Percentiles rank a stretch among this genome's conserved stretches.
Conservation (phyloP, 345 rosid species). For the Populus davidiana region DNA sequence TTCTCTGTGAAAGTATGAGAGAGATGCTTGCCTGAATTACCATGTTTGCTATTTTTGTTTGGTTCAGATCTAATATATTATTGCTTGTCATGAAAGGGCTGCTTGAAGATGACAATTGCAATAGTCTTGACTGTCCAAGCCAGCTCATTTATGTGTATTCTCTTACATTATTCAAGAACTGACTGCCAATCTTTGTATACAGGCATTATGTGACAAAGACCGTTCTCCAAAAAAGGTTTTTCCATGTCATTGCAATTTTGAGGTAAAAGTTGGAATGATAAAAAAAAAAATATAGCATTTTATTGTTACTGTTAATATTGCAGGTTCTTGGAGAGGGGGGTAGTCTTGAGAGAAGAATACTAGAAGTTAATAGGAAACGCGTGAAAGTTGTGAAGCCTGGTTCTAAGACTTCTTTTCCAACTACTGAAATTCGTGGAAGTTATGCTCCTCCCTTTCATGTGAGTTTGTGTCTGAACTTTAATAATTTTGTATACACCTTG, state of each 20-base stretch:
- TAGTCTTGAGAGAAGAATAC: slow-evolving; percentile 79
- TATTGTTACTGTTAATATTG: slow-evolving; percentile 14
- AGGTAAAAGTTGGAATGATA: not conserved
- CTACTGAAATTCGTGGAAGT: slow-evolving; percentile 90
- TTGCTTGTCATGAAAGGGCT: not conserved
- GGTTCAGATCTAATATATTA: not conserved
- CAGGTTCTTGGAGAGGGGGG: slow-evolving; percentile 78
- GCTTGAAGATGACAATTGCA: not conserved
- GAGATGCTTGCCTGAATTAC: not conserved
- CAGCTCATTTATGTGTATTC: not conserved
- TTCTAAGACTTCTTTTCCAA: slow-evolving; percentile 79
- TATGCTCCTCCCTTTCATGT: slow-evolving; percentile 94
- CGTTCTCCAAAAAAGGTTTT: slow-evolving; percentile 72
- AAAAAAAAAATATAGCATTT: not conserved
- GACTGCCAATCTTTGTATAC: slow-evolving; percentile 26
- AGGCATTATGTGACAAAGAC: slow-evolving; percentile 86
- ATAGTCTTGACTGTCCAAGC: not conserved
- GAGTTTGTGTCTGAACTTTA: slow-evolving; percentile 29
- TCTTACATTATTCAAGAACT: slow-evolving; percentile 6
- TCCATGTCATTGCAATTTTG: not conserved
- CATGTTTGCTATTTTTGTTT: not conserved
- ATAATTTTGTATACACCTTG: not conserved
- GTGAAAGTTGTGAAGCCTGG: slow-evolving; percentile 95
- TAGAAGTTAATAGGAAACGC: slow-evolving; percentile 84
- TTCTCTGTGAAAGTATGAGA: not conserved